Evolutionary conservation across 257 asterid species (phyloP), one percentile per base, ranked within the genome.

Genomic region (Solanum verrucosum): DNA sequence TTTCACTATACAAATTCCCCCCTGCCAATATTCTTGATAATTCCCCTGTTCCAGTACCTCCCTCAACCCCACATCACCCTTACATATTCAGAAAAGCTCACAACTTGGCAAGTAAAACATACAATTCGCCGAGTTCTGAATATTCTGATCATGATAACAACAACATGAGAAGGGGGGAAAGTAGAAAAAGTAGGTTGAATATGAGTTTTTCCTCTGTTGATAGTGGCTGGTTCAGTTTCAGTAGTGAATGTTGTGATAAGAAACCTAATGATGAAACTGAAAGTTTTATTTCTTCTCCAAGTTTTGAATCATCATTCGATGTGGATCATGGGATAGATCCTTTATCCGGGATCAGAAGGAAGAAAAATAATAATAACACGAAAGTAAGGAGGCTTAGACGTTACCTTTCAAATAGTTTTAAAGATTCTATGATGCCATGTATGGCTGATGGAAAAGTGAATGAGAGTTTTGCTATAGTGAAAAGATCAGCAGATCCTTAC

Each of bases 401-500:
- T 35, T 86, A 60, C 52, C 88, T 87, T 16, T 90, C 93, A 1
- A 89, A 87, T 13, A 92, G 88, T 31, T 88, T 90, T 91, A 89
- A 82, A 83, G 92, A 88, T 49, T 46, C 85, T 35, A 65, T 67
- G 72, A 85, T 87, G 59, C 91, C 92, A 9, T 89, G 91, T 85
- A 70, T 72, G 91, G 87, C 15, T 71, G 89, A 87, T 72, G 93
- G 91, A 34, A 87, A 88, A 84, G 91, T 89, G 90, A 89, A 90
- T 10, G 89, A 91, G 86, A 93, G 95, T 79, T 94, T 92, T 44
- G 94, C 94, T 5, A 91, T 95, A 90, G 91, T 91, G 93, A 96
- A 96, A 97, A 93, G 87, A 88, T 95, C 98, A 3, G 90, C 37
- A 35, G 93, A 94, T 52, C 98, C 98, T 5, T 91, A 87, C n/a